Base-by-base conservation (phyloP, 2,329 filamentous ascomycete genomes). In the Lecanicillium sp. region DNA sequence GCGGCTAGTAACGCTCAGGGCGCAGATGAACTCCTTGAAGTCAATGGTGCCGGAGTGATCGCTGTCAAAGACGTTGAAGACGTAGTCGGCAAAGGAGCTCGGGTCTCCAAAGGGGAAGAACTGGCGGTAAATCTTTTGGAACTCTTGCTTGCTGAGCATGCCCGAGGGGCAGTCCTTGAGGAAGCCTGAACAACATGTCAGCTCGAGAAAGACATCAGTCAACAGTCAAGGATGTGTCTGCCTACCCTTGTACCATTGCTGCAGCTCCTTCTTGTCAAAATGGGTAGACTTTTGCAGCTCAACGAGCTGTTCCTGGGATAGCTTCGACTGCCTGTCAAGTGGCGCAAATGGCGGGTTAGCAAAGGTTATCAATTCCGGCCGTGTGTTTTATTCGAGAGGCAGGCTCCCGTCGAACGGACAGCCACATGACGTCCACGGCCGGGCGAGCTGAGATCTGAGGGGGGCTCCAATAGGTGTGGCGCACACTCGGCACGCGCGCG, bases 21-120 rank as follows among this genome's bases (percentile, higher is more conserved):
- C 93, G 72, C 91, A 96, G 69, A 98, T 98, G 71, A 98, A 98
- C 70, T 98, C 93, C 68, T 97, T 97, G 72, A 98, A 98, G 72
- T 98, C 93, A 64, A 98, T 98, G 58, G 87, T 91, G 56, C 93
- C 93, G 37, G 89, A 95, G 63, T 95, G 94, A 71, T 98, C 93
- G 64, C 88, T 87, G 68, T 98, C 93, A 67, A 98, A 98, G 32
- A 98, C 93, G 60, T 96, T 95, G 75, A 98, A 98, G 53, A 98
- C 93, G 67, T 97, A 97, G 71, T 97, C 91, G 65, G 93, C 93
- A 66, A 98, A 98, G 3, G 88, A 93, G 21, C 89, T 95, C 3
- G 93, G 93, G 66, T 98, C 93, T 57, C 93, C 93, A 62, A 97
- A 97, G 12, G 93, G 93, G 69, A 98, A 98, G 79, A 98, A 98